Conservation (phyloP, 257 asterid species). For the Fraxinus excelsior region DNA sequence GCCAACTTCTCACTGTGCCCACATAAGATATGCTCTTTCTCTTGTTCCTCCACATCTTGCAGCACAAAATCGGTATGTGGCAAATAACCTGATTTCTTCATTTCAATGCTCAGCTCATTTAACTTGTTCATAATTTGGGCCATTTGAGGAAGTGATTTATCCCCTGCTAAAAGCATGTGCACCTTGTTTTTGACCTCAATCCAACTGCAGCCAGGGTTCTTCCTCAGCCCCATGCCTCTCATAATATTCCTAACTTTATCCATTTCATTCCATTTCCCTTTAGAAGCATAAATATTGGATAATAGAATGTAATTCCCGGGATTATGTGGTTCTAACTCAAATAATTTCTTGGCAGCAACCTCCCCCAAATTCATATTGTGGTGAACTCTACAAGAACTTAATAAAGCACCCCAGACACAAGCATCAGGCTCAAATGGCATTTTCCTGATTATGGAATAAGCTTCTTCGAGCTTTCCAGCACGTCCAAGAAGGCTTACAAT, state of each 20-base stretch:
- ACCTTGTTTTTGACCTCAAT: constrained; percentile 83
- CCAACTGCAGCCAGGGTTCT: constrained; percentile 97
- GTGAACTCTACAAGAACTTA: constrained; percentile 82
- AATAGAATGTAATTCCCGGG: constrained; percentile 80
- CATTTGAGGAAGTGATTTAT: constrained; percentile 79
- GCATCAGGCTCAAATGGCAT: constrained; percentile 89
- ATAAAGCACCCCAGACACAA: constrained; percentile 92
- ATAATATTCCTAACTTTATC: constrained; percentile 67
- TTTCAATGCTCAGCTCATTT: constrained; percentile 53
- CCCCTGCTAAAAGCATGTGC: constrained; percentile 89
- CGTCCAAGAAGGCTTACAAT: constrained; percentile 86
- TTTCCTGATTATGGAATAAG: constrained; percentile 57
- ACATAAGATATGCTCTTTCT: constrained; percentile 82
- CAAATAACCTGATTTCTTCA: constrained; percentile 71
- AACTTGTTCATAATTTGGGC: constrained; percentile 58
- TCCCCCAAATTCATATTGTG: constrained; percentile 65
- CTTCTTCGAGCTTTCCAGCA: constrained; percentile 84
- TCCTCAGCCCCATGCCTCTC: constrained; percentile 67
- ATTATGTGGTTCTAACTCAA: constrained; percentile 74
- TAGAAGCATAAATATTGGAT: constrained; percentile 86
- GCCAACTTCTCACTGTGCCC: constrained; percentile 97
- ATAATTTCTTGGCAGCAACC: constrained; percentile 72
- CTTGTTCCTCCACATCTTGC: constrained; percentile 96
- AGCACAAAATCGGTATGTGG: constrained; percentile 67
- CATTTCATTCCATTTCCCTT: constrained; percentile 73